phyloP scores from a whole-genome alignment of 495 filamentous ascomycete species.

The Trichoderma asperelloides region DNA sequence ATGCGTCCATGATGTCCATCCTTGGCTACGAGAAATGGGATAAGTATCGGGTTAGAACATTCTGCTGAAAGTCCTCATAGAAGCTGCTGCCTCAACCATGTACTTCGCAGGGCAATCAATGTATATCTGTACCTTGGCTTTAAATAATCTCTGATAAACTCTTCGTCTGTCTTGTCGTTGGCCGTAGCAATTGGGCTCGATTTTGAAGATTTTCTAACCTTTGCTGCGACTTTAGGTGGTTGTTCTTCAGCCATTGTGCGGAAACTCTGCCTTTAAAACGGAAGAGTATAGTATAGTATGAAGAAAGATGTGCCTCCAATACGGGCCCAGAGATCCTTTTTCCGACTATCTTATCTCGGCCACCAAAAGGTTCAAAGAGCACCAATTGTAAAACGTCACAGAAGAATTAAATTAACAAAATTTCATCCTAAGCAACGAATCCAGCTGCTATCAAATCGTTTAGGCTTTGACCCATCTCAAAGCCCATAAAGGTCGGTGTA shows the following conservation, averaged over 20 bases:
- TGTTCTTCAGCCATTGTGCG: neutral
- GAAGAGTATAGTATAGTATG: no score
- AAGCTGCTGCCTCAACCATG: neutral
- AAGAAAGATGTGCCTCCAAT: neutral
- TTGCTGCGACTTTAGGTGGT: no score
- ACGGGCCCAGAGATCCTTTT: neutral
- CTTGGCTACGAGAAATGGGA: slow-evolving; percentile 12
- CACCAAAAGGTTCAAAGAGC: neutral
- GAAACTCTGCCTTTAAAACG: no score
- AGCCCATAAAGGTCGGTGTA: neutral
- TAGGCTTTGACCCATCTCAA: neutral
- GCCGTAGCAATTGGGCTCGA: slow-evolving; percentile 27
- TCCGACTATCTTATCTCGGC: no score
- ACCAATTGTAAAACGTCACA: no score
- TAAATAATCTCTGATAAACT: slow-evolving; percentile 38
- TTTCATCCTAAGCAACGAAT: neutral
- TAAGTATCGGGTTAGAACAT: neutral
- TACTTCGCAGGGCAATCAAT: neutral
- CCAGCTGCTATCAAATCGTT: neutral
- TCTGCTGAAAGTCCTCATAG: neutral
- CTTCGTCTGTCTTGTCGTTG: slow-evolving; percentile 33
- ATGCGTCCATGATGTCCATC: slow-evolving; percentile 39
- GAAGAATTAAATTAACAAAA: no score
- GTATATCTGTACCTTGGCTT: slow-evolving; percentile 24
- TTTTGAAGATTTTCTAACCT: neutral